Percentiles rank a stretch among this genome's conserved stretches.
These are phyloP conservation scores for Nitzschia sp. DNA, from an alignment of 108 stramenopile species.

Conservation along the genomic window DNA sequence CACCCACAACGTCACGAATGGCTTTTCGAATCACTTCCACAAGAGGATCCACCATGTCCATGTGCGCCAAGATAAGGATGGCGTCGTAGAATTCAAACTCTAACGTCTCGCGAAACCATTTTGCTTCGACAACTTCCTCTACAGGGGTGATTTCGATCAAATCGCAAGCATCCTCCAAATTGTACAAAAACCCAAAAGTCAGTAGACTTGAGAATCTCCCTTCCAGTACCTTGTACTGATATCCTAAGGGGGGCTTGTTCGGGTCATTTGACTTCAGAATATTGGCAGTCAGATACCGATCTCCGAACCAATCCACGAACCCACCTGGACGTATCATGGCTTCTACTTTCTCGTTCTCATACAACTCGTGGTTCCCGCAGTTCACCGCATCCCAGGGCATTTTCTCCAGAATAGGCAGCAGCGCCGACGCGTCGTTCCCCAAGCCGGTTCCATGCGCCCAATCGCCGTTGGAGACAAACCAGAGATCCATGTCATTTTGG, in stretches of 20 bases:
- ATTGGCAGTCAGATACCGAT: conserved; percentile 65
- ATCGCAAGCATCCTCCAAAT: conserved; percentile 34
- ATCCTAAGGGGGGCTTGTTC: conserved; percentile 27
- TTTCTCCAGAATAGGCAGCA: conserved; percentile 60
- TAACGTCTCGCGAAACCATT: conserved; percentile 66
- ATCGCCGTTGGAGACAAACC: conserved; percentile 63
- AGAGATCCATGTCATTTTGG: conserved; percentile 22
- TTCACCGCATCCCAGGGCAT: conserved; percentile 81
- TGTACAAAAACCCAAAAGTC: conserved; percentile 74
- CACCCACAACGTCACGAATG: conserved; percentile 46
- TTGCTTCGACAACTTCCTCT: conserved; percentile 43
- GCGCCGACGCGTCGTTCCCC: conserved; percentile 11
- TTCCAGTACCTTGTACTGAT: conserved; percentile 51
- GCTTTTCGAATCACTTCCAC: conserved; percentile 36
- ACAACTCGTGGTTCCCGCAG: conserved; percentile 78
- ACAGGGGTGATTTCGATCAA: conserved; percentile 44
- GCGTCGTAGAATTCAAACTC: conserved; percentile 50
- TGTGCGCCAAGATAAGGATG: conserved; percentile 74
- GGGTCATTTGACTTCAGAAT: conserved; percentile 5
- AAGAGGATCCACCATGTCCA: conserved; percentile 70
- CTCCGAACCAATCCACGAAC: conserved; percentile 55
- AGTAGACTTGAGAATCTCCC: conserved; percentile 48
- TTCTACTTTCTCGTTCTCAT: conserved; percentile 32
- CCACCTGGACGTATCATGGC: conserved; percentile 22
- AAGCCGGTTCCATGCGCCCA: conserved; percentile 60